Evolutionary conservation across 1,284 basidiomycete genomes (phyloP), one percentile per base, ranked within the genome.

Genomic region (Irpex sp.): DNA sequence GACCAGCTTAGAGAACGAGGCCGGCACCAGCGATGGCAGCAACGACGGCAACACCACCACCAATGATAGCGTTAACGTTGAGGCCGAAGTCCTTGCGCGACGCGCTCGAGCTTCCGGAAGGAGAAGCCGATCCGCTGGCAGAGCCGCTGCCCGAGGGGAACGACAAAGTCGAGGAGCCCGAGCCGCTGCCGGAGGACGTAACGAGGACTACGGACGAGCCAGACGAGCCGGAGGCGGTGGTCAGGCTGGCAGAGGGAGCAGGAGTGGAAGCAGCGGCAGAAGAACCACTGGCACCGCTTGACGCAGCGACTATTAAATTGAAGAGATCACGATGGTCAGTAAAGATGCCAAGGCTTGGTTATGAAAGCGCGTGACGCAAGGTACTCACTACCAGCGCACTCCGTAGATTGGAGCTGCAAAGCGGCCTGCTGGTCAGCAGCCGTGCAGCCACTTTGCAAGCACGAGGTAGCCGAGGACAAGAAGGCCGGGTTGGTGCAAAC

Each of bases 401-500:
- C 57, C 3, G 57, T 2, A 8, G 62, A 21, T 62, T 74, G 67
- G 37, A 74, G 66, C 37, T 63, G 63, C 54, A 57, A 39, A 0
- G 72, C 74, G n/a, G 70, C 60, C 31, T 58, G 11, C 31, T 72
- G 72, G 37, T 39, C 37, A 1, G 60, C 54, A 8, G 68, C 4
- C 1, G 70, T 58, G 69, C 74, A 74, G 46, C 55, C 66, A 17
- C 60, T 21, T 31, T 58, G 4, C 46, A 75, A 62, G 65, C 74
- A 75, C 8, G 50, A 15, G 1, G 39, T 36, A 0, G 69, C 68
- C 0, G 64, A 54, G 7, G n/a, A 5, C 64, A 74, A 69, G 73
- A 72, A 75, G 4, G 55, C 49, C 9, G 53, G 19, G 64, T 63
- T 70, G 19, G 63, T 63, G 70, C 74, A 76, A 43, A 76, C 33